A percentile compares a stretch with the other conserved stretches of the same genome.
These are phyloP conservation scores for Rosa rugosa DNA, from an alignment of 306 rosid species.

Conservation along the genomic window DNA sequence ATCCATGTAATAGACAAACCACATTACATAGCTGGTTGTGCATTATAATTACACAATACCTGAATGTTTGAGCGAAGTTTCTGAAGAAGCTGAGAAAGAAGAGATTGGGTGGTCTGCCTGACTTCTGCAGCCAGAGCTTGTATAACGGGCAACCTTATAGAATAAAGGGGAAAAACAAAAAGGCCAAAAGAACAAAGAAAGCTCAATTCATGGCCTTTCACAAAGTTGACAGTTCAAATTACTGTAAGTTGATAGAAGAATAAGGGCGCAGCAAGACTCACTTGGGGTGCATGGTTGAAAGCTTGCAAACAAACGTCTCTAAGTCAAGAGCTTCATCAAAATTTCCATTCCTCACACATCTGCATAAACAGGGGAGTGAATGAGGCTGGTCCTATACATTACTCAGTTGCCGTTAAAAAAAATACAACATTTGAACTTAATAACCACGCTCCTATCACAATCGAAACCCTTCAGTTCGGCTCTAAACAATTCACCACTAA, in stretches of 20 bases:
- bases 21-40: conserved; percentile 6
- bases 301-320: conserved; percentile 91
- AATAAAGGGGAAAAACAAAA: neutral
- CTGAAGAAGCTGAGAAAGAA: conserved; percentile 94
- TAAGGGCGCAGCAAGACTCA: conserved; percentile 34
- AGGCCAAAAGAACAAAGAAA: neutral
- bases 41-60: conserved; percentile 42
- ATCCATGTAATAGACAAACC: conserved; percentile 20
- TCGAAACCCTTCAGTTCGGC: neutral
- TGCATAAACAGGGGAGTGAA: conserved; percentile 35
- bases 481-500: neutral
- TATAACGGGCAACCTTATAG: conserved; percentile 66
- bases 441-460: neutral
- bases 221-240: conserved; percentile 11
- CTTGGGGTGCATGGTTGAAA: conserved; percentile 97
- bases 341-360: conserved; percentile 97
- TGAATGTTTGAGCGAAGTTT: conserved; percentile 98
- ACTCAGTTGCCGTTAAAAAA: neutral
- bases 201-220: conserved; percentile 22
- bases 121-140: conserved; percentile 91
- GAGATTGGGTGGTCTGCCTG: conserved; percentile 88
- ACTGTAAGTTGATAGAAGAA: conserved; percentile 7
- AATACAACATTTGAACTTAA: neutral
- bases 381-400: conserved; percentile 1
- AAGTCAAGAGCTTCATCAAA: conserved; percentile 95